Conservation (phyloP, 768 basidiomycete genomes). For the Auricularia sp. region DNA sequence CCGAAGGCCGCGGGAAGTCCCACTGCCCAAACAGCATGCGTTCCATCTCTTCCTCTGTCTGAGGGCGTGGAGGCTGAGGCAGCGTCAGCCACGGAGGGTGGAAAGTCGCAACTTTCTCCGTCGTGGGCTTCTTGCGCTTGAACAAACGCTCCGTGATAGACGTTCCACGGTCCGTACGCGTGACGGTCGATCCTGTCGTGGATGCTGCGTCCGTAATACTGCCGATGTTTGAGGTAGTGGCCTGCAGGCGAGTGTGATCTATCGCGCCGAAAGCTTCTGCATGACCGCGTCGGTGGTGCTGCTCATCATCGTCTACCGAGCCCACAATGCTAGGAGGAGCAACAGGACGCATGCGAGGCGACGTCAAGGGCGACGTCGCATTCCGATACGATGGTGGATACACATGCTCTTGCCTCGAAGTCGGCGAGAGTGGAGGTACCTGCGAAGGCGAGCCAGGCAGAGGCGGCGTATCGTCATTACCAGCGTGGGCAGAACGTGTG, state of each 20-base stretch:
- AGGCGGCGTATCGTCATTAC: not conserved
- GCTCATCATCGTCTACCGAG: slow-evolving; percentile 6
- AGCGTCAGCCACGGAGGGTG: slow-evolving; percentile 56
- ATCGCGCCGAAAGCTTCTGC: slow-evolving; percentile 52
- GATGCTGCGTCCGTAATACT: slow-evolving; percentile 12
- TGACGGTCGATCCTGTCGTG: slow-evolving; percentile 4
- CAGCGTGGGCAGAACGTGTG: not conserved
- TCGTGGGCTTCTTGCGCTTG: not conserved
- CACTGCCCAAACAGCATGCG: slow-evolving; percentile 29
- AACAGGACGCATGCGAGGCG: not conserved
- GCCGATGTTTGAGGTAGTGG: slow-evolving; percentile 19
- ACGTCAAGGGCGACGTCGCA: not conserved
- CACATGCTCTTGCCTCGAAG: not conserved
- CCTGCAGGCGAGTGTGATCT: slow-evolving; percentile 43
- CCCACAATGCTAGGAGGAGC: not conserved
- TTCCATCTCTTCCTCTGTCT: slow-evolving; percentile 52
- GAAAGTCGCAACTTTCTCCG: slow-evolving; percentile 15
- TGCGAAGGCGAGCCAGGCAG: not conserved
- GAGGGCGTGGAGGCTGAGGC: slow-evolving; percentile 38
- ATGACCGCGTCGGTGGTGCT: slow-evolving; percentile 45
- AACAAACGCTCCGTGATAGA: not conserved
- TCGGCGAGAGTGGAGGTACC: not conserved
- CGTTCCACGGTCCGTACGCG: not conserved
- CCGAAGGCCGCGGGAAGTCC: not conserved
- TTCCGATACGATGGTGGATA: not conserved